Percentiles rank a stretch among this genome's conserved stretches.
phyloP scores from a whole-genome alignment of 257 asterid genomes.

The Anisodus tanguticus region DNA sequence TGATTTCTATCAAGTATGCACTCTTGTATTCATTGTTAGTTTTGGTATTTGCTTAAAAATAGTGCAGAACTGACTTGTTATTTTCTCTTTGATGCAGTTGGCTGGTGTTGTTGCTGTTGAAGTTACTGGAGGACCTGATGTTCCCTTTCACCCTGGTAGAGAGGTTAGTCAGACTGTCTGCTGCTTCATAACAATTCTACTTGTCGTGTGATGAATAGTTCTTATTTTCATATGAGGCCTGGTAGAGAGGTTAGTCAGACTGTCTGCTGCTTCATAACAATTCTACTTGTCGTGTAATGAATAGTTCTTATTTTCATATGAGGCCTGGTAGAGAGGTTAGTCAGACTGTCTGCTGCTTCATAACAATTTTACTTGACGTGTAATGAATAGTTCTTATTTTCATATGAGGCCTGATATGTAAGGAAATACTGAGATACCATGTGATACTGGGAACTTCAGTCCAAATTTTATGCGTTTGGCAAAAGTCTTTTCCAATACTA shows the following conservation, averaged over 20 bases:
- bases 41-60: background rate
- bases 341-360: background rate
- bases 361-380: background rate
- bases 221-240: conserved; percentile 33
- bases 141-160: conserved; percentile 90
- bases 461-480: background rate
- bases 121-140: conserved; percentile 92
- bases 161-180: conserved; percentile 43
- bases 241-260: conserved; percentile 62
- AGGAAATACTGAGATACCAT: background rate
- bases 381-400: background rate
- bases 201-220: background rate
- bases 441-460: background rate
- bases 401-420: background rate
- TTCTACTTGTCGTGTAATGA: background rate
- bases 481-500: background rate
- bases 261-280: no score
- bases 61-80: background rate
- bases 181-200: background rate
- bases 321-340: conserved; percentile 82
- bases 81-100: conserved; percentile 44
- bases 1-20: conserved; percentile 71
- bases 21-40: background rate
- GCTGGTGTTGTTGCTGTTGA: conserved; percentile 97
- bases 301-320: background rate